Conservation (phyloP, 2,329 filamentous ascomycete species). For the Fusarium nodosum region DNA sequence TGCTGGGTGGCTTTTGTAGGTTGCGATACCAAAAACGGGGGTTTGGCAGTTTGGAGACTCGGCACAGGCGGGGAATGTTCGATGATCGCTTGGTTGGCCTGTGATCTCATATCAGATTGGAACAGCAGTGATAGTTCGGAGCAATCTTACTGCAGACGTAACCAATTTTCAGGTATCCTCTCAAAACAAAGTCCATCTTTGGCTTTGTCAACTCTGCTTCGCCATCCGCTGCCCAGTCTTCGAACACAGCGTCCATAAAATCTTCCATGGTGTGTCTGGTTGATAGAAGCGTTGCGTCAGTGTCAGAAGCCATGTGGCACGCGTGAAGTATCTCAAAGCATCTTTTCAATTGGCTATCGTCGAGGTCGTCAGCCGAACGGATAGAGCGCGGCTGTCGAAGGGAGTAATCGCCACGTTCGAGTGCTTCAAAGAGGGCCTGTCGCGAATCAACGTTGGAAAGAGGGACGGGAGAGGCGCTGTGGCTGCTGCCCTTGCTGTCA, state of each 20-base stretch:
- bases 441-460: constrained; percentile 39
- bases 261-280: constrained; percentile 52
- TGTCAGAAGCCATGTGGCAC: constrained; percentile 49
- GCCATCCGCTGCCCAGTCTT: constrained; percentile 44
- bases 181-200: constrained; percentile 49
- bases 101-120: accelerated
- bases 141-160: constrained; percentile 48
- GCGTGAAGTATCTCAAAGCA: constrained; percentile 54
- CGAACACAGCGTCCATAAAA: constrained; percentile 52
- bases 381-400: constrained; percentile 43
- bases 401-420: constrained; percentile 42
- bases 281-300: constrained; percentile 37
- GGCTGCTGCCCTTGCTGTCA: not conserved
- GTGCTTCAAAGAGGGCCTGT: constrained; percentile 46
- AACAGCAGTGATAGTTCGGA: accelerated
- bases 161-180: constrained; percentile 48
- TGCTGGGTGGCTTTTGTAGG: constrained; percentile 49
- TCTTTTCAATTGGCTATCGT: constrained; percentile 47
- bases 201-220: constrained; percentile 38
- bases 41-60: constrained; percentile 32
- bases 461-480: constrained; percentile 29
- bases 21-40: constrained; percentile 46
- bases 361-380: constrained; percentile 47
- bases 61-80: constrained; percentile 32
- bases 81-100: constrained; percentile 42